Conservation (phyloP, 179 eudicot species). For the Pouteria campechiana region DNA sequence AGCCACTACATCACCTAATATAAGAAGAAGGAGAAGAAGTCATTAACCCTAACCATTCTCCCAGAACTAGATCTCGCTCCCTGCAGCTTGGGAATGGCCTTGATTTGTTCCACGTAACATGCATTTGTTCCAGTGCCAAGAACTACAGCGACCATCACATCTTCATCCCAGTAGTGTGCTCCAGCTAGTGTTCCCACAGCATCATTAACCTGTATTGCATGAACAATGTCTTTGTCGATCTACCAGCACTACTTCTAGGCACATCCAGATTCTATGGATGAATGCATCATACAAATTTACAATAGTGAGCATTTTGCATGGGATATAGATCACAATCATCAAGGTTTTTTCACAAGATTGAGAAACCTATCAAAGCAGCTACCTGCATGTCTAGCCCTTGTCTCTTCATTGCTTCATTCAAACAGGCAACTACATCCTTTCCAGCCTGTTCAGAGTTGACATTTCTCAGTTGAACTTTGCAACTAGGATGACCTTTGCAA, state of each 20-base stretch:
- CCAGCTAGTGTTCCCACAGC: slow-evolving; percentile 87
- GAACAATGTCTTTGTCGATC: too few species aligned
- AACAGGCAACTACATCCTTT: slow-evolving; percentile 47
- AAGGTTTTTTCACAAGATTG: neutral
- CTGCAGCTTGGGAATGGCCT: slow-evolving; percentile 69
- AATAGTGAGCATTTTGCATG: too few species aligned
- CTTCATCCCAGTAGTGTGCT: slow-evolving; percentile 65
- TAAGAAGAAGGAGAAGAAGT: too few species aligned
- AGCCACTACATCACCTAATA: too few species aligned
- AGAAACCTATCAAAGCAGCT: slow-evolving; percentile 42
- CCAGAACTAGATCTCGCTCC: slow-evolving; percentile 64
- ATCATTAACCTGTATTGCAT: slow-evolving; percentile 58
- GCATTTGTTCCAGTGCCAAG: slow-evolving; percentile 95
- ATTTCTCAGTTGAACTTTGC: too few species aligned
- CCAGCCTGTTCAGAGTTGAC: slow-evolving; percentile 57
- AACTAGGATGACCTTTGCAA: too few species aligned
- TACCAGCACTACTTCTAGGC: too few species aligned
- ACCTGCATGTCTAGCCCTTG: slow-evolving; percentile 48
- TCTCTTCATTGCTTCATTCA: slow-evolving; percentile 36
- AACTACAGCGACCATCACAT: slow-evolving; percentile 72
- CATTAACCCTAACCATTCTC: slow-evolving; percentile 48
- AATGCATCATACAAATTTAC: too few species aligned
- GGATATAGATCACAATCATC: neutral
- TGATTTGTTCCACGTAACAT: slow-evolving; percentile 64
- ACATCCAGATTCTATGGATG: too few species aligned